Percentiles rank a stretch among this genome's conserved stretches.
Evolutionary conservation across 805 yeast genomes (phyloP).

Genomic region (Metschnikowia proteae): DNA sequence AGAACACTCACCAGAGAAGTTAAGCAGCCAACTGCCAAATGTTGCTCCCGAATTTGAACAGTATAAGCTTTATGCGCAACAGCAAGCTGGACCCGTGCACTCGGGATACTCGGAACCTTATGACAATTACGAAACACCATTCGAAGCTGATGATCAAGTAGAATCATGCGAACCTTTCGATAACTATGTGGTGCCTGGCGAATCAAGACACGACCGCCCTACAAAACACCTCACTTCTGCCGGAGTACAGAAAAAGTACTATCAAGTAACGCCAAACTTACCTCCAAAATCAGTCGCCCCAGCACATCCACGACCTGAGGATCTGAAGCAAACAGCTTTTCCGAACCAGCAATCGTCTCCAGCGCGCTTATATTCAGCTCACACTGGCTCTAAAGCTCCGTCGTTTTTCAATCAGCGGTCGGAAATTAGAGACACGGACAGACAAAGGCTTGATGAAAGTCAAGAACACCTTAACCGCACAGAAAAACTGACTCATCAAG

Average conservation of each 20-base stretch:
- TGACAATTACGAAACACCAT: conserved; percentile 21
- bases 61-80: background rate
- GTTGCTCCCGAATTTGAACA: background rate
- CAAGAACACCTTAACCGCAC: background rate
- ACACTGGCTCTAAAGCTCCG: background rate
- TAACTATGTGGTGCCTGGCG: conserved; percentile 22
- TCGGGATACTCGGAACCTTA: conserved; percentile 25
- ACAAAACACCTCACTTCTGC: background rate
- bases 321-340: background rate
- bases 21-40: background rate
- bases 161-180: conserved; percentile 25
- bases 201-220: background rate
- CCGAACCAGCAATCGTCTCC: background rate
- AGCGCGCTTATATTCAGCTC: background rate
- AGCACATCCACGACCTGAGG: background rate
- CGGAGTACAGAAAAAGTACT: conserved; percentile 1
- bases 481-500: background rate
- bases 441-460: background rate
- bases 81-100: background rate
- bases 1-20: background rate
- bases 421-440: background rate
- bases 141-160: conserved; percentile 13
- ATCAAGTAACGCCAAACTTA: background rate
- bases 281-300: background rate
- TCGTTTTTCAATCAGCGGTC: background rate